A percentile compares a stretch with the other conserved stretches of the same genome.
Conservation (phyloP, 192 early-diverging fungal species). For the Tieghemiomyces parasiticus region DNA sequence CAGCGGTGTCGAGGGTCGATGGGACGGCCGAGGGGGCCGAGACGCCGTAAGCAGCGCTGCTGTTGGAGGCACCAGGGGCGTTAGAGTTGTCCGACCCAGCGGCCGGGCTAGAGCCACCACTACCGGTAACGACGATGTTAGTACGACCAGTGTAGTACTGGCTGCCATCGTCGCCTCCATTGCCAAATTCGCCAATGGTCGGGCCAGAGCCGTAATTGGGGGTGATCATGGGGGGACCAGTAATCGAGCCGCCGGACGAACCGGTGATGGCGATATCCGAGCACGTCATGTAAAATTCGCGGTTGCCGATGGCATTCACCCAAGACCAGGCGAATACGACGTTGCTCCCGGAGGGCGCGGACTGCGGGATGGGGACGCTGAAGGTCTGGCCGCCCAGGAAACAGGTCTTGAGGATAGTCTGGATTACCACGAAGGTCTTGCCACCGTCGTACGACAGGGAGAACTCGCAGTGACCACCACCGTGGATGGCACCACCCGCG, state of each 20-base stretch:
- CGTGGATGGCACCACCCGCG: constrained; percentile 12
- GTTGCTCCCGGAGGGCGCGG: constrained; percentile 9
- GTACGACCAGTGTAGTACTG: constrained; percentile 11
- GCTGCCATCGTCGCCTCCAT: background rate
- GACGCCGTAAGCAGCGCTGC: background rate
- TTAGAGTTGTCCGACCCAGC: background rate
- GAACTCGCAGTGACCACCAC: constrained; percentile 27
- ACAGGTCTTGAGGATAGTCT: constrained; percentile 7
- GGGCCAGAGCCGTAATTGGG: constrained; percentile 8
- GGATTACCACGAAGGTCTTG: constrained; percentile 19
- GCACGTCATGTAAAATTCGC: constrained; percentile 28
- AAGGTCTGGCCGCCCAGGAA: background rate
- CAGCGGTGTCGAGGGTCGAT: background rate
- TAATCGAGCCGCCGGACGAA: constrained; percentile 1
- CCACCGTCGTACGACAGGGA: constrained; percentile 22
- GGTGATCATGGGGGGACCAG: constrained; percentile 12
- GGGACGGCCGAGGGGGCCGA: background rate
- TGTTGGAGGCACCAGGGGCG: background rate
- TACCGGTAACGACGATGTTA: background rate
- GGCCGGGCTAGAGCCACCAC: background rate
- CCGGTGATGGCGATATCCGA: constrained; percentile 20
- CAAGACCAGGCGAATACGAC: constrained; percentile 20
- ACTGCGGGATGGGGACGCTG: constrained; percentile 17
- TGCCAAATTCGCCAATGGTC: constrained; percentile 11
- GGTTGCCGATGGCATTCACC: constrained; percentile 22